A percentile compares a stretch with the other conserved stretches of the same genome.
Evolutionary conservation across 2,329 filamentous ascomycete genomes (phyloP).

Genomic region (Thelonectria blattea): DNA sequence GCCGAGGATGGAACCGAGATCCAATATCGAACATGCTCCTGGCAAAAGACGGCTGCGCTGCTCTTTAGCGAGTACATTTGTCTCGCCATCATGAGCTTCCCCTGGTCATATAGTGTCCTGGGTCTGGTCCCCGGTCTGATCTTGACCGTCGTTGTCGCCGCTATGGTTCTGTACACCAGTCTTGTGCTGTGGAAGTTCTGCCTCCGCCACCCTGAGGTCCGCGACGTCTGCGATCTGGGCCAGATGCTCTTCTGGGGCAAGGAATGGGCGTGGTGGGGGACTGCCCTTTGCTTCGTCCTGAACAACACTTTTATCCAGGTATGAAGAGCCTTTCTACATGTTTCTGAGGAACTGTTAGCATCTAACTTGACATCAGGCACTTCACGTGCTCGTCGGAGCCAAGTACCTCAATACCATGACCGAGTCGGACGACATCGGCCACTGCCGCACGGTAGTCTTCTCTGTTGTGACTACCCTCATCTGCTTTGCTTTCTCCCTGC

Average conservation of each 20-base stretch:
- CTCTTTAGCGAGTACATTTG: conserved; percentile 97
- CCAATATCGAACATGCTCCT: conserved; percentile 91
- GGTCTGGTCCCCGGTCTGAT: conserved; percentile 86
- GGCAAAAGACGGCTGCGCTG: conserved; percentile 91
- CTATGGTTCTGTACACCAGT: conserved; percentile 79
- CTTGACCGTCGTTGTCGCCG: conserved; percentile 78
- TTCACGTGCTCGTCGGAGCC: conserved; percentile 84
- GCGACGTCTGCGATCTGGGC: conserved; percentile 94
- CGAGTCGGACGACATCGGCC: conserved; percentile 64
- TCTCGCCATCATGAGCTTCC: conserved; percentile 91
- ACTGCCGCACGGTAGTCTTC: conserved; percentile 80
- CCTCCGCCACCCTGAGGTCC: conserved; percentile 85
- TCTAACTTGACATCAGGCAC: conserved; percentile 44
- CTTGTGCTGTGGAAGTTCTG: conserved; percentile 79
- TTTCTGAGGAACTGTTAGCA: background rate
- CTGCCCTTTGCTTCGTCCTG: conserved; percentile 85
- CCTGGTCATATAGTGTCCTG: conserved; percentile 87
- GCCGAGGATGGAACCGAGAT: conserved; percentile 80
- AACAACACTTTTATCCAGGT: conserved; percentile 90
- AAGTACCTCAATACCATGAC: conserved; percentile 92
- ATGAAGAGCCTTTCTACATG: background rate
- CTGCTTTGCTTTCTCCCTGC: conserved; percentile 80
- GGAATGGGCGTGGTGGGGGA: conserved; percentile 71
- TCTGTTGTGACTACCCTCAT: conserved; percentile 75
- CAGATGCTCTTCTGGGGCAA: conserved; percentile 92